Evolutionary conservation across 495 filamentous ascomycete species (phyloP).

Genomic region (Penicillium taxi): DNA sequence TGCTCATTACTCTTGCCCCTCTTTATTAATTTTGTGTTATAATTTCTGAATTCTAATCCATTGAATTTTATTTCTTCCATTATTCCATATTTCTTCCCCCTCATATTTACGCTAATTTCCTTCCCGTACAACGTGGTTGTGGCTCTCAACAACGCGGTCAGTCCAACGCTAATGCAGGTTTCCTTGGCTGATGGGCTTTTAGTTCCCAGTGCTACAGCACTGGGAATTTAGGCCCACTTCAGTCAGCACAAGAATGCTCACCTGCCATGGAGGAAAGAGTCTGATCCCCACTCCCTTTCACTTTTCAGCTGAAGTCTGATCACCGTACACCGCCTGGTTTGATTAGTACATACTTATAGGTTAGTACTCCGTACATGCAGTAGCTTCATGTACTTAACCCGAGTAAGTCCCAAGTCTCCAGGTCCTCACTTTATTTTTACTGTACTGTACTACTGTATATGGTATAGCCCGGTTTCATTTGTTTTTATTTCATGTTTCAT

Average conservation of each 20-base stretch:
- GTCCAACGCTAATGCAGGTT: slow-evolving; percentile 39
- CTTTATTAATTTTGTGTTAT: no score
- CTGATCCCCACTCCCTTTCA: slow-evolving; percentile 16
- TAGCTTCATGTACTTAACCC: slow-evolving; percentile 20
- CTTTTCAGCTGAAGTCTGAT: slow-evolving; percentile 28
- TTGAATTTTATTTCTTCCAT: no score
- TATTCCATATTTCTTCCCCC: background rate
- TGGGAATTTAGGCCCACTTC: slow-evolving; percentile 25
- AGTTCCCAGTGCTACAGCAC: slow-evolving; percentile 34
- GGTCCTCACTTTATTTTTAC: background rate
- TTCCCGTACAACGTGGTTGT: slow-evolving; percentile 26
- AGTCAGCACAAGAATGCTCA: slow-evolving; percentile 5
- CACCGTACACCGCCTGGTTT: slow-evolving; percentile 21
- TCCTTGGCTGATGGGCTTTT: slow-evolving; percentile 28
- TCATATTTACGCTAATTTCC: no score
- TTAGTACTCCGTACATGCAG: slow-evolving; percentile 24
- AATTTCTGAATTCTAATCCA: no score
- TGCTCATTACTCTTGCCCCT: no score
- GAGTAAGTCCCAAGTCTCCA: slow-evolving; percentile 6
- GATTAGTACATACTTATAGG: slow-evolving; percentile 5
- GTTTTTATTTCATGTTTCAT: background rate
- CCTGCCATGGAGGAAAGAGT: slow-evolving; percentile 14
- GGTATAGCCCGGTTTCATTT: background rate
- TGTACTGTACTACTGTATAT: background rate
- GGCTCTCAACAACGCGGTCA: slow-evolving; percentile 26